Base-by-base conservation (phyloP, 441 rosid genomes). In the Cnidoscolus chayamansa region DNA sequence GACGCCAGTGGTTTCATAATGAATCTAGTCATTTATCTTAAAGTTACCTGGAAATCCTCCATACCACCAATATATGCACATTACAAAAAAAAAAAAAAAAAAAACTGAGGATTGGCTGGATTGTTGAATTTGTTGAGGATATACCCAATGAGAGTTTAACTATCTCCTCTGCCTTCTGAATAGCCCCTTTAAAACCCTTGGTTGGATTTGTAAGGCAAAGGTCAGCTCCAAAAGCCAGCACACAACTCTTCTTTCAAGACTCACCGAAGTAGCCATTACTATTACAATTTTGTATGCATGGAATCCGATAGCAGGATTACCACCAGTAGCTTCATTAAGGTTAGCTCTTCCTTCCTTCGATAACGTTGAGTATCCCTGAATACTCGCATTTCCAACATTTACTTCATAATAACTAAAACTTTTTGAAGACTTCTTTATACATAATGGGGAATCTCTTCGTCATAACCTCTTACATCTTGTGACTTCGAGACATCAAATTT, bases 61-160 rank as follows among this genome's bases (percentile, higher is more conserved):
- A 2, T 11, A 7, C 0, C 3, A 50, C 7, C 49, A 19, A 35
- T 6, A 40, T 0, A 40, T 37, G 1, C 11, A 11, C 2, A 16
- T 25, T 50, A 0, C 19, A 37, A 19, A 8, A 35, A 12, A 19
- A 17, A 7, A 1, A 37, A 37, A 35, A 35, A 7, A 3, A 50
- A 3, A 37, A 72, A 62, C 68, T 51, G 37, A 32, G 68, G 74
- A 72, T 63, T 72, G 30, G 74, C 74, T 51, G 74, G 68, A 72
- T 72, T 72, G 45, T 72, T 62, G 1, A 72, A 63, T 53, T 72
- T 68, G 19, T 56, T 37, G 37, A 72, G 53, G 62, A 72, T 37
- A 72, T 62, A 63, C 1, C 68, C 67, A 37, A 51, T 37, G 20
- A 68, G 68, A 4, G 74, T 72, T 35, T 15, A 37, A 53, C 35